Percentiles rank a stretch among this genome's conserved stretches.
phyloP scores from a whole-genome alignment of 1,139 yeast species.

The Debaryomycetaceae sp. region DNA sequence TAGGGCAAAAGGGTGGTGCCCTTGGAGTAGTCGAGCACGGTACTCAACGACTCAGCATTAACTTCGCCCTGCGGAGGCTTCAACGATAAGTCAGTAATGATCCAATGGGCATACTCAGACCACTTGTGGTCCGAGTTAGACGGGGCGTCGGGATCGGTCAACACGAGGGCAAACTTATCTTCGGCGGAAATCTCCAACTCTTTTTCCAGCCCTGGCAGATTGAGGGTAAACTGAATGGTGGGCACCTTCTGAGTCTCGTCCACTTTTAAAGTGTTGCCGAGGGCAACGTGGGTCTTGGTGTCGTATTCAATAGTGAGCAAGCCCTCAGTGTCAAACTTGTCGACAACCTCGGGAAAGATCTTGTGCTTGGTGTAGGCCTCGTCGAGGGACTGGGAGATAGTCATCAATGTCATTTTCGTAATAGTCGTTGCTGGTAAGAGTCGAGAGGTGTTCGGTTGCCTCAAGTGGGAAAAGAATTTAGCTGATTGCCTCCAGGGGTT shows the following conservation, averaged over 20 bases:
- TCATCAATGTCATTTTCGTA: slow-evolving; percentile 37
- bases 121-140: slow-evolving; percentile 75
- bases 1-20: slow-evolving; percentile 43
- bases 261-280: slow-evolving; percentile 71
- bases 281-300: slow-evolving; percentile 58
- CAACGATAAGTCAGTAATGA: slow-evolving; percentile 60
- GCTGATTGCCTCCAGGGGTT: too few relatives aligned
- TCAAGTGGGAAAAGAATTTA: too few relatives aligned
- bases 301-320: slow-evolving; percentile 46
- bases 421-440: too few relatives aligned
- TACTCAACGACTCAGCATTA: slow-evolving; percentile 32
- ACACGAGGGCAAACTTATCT: slow-evolving; percentile 66
- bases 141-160: slow-evolving; percentile 96
- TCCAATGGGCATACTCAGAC: slow-evolving; percentile 84
- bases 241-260: slow-evolving; percentile 66
- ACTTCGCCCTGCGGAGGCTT: too few relatives aligned
- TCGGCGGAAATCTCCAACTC: slow-evolving; percentile 36
- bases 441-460: too few relatives aligned
- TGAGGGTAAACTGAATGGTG: slow-evolving; percentile 60
- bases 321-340: slow-evolving; percentile 42
- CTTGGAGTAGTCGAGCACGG: slow-evolving; percentile 32
- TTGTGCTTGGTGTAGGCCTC: slow-evolving; percentile 59
- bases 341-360: slow-evolving; percentile 61
- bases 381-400: slow-evolving; percentile 61
- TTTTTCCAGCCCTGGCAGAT: slow-evolving; percentile 36